Evolutionary conservation across 768 basidiomycete genomes (phyloP).

Genomic region (Lentinula raphanica): DNA sequence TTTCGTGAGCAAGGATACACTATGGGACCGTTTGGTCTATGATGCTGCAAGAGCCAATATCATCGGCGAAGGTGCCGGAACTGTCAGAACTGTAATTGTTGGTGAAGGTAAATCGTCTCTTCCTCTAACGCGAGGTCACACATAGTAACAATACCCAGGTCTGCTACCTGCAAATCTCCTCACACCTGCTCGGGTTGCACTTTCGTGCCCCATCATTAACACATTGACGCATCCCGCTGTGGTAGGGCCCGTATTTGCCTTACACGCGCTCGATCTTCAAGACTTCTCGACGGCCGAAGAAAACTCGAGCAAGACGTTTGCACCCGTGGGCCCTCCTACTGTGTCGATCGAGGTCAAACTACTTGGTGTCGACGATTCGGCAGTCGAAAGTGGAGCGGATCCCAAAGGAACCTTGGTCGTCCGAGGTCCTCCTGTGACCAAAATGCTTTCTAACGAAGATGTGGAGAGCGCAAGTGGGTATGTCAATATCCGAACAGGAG

Average conservation of each 20-base stretch:
- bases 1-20: slow-evolving; percentile 66
- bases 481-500: slow-evolving; percentile 25
- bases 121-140: background rate
- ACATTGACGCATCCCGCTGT: slow-evolving; percentile 56
- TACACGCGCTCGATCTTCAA: slow-evolving; percentile 84
- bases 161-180: slow-evolving; percentile 43
- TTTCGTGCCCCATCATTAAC: slow-evolving; percentile 74
- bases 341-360: slow-evolving; percentile 82
- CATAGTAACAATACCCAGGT: slow-evolving; percentile 29
- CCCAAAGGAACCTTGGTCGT: slow-evolving; percentile 58
- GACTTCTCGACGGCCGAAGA: slow-evolving; percentile 42
- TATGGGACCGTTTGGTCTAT: slow-evolving; percentile 84
- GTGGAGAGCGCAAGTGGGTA: slow-evolving; percentile 13
- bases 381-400: slow-evolving; percentile 61
- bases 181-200: slow-evolving; percentile 62
- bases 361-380: slow-evolving; percentile 57
- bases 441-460: slow-evolving; percentile 36
- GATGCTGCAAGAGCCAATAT: slow-evolving; percentile 57
- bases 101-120: slow-evolving; percentile 53
- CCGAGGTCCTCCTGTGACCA: slow-evolving; percentile 72
- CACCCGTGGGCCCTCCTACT: slow-evolving; percentile 73
- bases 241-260: slow-evolving; percentile 73
- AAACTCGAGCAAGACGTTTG: slow-evolving; percentile 25
- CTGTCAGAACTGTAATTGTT: slow-evolving; percentile 64
- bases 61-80: slow-evolving; percentile 55